Conservation (phyloP, 2,329 filamentous ascomycete genomes). For the Penicillium sp. region DNA sequence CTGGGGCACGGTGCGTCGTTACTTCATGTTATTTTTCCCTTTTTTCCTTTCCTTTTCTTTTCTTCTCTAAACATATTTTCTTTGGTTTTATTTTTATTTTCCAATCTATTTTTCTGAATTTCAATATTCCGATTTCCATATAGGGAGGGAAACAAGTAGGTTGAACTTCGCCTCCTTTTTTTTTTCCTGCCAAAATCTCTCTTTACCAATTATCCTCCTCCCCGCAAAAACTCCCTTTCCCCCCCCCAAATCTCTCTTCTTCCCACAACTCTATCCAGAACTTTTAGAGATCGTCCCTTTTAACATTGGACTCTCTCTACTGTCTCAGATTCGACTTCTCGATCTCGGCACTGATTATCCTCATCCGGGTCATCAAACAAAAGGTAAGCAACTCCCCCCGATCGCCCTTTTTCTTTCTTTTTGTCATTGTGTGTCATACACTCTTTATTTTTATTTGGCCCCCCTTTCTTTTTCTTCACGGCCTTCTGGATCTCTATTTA, state of each 20-base stretch:
- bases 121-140: neutral
- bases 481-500: neutral
- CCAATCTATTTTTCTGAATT: neutral
- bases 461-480: neutral
- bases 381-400: neutral
- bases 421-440: conserved; percentile 1
- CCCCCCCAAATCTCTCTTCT: neutral
- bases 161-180: neutral
- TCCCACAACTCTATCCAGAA: neutral
- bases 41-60: conserved; percentile 1
- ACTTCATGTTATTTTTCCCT: conserved; percentile 7
- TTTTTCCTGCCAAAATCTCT: neutral
- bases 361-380: neutral
- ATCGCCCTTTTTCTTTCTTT: neutral
- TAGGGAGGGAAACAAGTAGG: neutral
- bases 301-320: neutral
- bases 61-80: neutral
- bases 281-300: neutral
- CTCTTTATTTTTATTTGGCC: neutral
- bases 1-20: conserved; percentile 11
- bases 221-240: neutral
- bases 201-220: neutral
- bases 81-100: neutral
- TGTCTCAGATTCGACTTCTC: neutral
- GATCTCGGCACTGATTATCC: neutral